phyloP scores from a whole-genome alignment of 192 early-diverging fungal species.

The Entomortierella chlamydospora region DNA sequence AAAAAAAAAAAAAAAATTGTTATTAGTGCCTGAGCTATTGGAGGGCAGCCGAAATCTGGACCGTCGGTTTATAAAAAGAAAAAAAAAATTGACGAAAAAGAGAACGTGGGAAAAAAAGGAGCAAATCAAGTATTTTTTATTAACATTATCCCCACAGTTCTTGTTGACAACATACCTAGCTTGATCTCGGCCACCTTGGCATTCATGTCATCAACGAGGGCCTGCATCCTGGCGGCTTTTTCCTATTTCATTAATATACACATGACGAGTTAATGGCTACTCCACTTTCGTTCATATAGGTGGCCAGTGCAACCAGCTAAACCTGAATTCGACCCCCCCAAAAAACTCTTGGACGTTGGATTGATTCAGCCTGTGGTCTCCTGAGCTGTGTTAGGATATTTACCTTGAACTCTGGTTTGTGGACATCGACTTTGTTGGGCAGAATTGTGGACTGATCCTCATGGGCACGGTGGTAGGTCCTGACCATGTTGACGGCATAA shows the following conservation, averaged over 20 bases:
- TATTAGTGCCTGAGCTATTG: background rate
- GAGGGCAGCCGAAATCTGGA: background rate
- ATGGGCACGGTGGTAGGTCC: conserved; percentile 53
- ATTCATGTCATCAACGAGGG: conserved; percentile 73
- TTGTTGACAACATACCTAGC: conserved; percentile 69
- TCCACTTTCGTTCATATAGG: too few species aligned
- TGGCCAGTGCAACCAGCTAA: too few species aligned
- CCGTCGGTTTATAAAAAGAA: background rate
- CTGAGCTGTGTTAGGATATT: background rate
- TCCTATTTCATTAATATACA: conserved; percentile 61
- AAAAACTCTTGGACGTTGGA: background rate
- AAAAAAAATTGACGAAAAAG: background rate
- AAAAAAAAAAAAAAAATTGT: conserved; percentile 1
- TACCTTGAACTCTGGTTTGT: conserved; percentile 81
- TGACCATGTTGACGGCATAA: conserved; percentile 41
- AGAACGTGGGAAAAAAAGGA: conserved; percentile 10
- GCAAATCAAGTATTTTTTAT: background rate
- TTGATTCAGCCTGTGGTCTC: background rate
- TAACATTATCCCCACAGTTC: background rate
- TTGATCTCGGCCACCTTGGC: conserved; percentile 75
- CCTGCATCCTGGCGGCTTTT: conserved; percentile 76
- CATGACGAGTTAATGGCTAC: too few species aligned
- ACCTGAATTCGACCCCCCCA: background rate
- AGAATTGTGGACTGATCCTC: conserved; percentile 70
- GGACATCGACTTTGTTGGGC: conserved; percentile 76